phyloP scores from a whole-genome alignment of 495 filamentous ascomycete species.

The Trichoderma reesei region DNA sequence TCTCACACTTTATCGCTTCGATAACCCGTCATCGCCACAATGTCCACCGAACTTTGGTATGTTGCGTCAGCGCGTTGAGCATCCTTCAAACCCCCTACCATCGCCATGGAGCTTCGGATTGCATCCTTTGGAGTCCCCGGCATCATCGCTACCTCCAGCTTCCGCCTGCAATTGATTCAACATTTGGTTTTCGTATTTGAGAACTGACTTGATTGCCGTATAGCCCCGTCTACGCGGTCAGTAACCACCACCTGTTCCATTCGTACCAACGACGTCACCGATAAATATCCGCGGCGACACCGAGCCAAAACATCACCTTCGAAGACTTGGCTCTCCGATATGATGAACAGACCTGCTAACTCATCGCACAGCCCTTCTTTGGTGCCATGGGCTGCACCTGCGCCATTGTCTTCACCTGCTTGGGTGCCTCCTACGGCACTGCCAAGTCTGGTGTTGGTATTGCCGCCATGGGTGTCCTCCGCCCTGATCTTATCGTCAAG shows the following conservation, averaged over 20 bases:
- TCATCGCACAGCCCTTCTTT: conserved; percentile 75
- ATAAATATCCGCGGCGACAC: conserved; percentile 12
- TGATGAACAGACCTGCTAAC: conserved; percentile 22
- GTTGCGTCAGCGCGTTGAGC: conserved; percentile 7
- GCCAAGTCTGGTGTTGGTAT: conserved; percentile 99
- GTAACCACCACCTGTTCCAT: conserved; percentile 36
- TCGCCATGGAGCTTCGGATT: conserved; percentile 13
- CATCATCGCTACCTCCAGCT: conserved; percentile 14
- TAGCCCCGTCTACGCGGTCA: conserved; percentile 98
- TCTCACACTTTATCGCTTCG: conserved; percentile 16
- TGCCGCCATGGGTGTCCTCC: conserved; percentile 92
- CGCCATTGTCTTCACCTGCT: conserved; percentile 98
- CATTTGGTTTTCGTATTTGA: conserved; percentile 22
- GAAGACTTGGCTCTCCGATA: neutral
- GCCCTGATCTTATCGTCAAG: conserved; percentile 98
- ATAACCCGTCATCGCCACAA: conserved; percentile 17
- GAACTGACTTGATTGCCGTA: conserved; percentile 16
- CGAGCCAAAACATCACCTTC: conserved; percentile 13
- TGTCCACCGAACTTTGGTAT: conserved; percentile 15
- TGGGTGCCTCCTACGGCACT: conserved; percentile 96
- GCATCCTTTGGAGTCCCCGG: neutral
- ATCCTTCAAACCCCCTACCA: neutral
- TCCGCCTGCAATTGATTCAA: neutral
- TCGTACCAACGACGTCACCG: conserved; percentile 6
- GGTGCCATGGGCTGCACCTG: conserved; percentile 98